Conservation (phyloP, 164 flowering plant species). For the Vitis cinerea region DNA sequence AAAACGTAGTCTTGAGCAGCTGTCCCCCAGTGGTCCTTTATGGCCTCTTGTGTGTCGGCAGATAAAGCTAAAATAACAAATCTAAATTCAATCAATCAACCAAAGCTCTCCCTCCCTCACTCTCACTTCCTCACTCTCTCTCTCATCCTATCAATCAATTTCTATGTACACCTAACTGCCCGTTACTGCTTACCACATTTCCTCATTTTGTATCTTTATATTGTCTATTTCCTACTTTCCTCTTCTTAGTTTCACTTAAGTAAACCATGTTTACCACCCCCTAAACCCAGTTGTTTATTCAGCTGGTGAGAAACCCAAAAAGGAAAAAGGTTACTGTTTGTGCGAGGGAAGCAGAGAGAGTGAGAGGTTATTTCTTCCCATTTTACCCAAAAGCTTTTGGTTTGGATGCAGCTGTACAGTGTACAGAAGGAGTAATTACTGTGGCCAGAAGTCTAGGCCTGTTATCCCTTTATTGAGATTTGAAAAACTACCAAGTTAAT, state of each 20-base stretch:
- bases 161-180: neutral
- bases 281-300: neutral
- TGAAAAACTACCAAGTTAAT: no score
- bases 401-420: no score
- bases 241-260: neutral
- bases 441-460: no score
- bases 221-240: neutral
- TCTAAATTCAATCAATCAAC: slow-evolving; percentile 15
- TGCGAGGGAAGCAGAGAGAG: no score
- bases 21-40: slow-evolving; percentile 8
- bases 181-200: no score
- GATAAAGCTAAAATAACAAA: slow-evolving; percentile 28
- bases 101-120: neutral
- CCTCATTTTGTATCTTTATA: neutral
- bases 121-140: neutral
- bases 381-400: no score
- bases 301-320: no score
- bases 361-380: no score
- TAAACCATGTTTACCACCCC: neutral
- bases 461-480: no score
- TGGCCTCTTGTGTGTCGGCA: slow-evolving; percentile 51
- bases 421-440: no score
- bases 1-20: neutral
- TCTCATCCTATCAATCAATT: neutral
- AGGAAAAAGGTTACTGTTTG: no score